Evolutionary conservation across 495 filamentous ascomycete genomes (phyloP), one percentile per base, ranked within the genome.

Genomic region (Bacidia gigantensis): DNA sequence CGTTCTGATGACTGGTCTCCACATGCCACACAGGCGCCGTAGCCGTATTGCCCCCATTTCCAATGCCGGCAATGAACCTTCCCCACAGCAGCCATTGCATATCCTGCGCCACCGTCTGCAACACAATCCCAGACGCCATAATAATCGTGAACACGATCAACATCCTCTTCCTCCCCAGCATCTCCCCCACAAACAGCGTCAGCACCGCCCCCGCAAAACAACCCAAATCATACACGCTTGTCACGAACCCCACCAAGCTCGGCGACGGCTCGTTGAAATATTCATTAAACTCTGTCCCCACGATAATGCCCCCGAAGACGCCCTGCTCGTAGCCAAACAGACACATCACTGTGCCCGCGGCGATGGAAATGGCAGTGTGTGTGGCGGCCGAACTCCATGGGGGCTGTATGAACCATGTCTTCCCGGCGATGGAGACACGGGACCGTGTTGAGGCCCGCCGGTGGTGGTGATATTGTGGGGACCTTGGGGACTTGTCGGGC

Each of bases 251-350:
- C 3, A 43, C 46, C 11, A 58, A 14, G 0, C 52, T 41, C 1
- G 56, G 53, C 1, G 52, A 51, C 20, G 56, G 56, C 11, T 58
- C 21, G 10, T 58, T 0, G 48, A 58, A 58, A 18, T 58, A 58
- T 7, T 46, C 41, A 3, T 48, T 49, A 14, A 58, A 58, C 20
- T 58, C 52, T 0, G 50, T 41, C 9, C 56, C 56, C 10, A 58
- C 53, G 11, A 65, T 56, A 46, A 65, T 58, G 7, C 61, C 63
- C 11, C 63, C 62, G 23, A 64, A 64, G 9, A 64, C 56, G 20
- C 63, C 62, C 43, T 65, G 60, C 25, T 64, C 62, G 46, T 65
- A 65, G 46, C 63, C 63, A 29, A 65, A 65, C 10, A 65, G 56
- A 18, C 48, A 52, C 56, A 58, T 58, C 1, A 58, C 56, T 1